Evolutionary conservation across 75 land plant species (phyloP).

Genomic region (Cunninghamia lanceolata): DNA sequence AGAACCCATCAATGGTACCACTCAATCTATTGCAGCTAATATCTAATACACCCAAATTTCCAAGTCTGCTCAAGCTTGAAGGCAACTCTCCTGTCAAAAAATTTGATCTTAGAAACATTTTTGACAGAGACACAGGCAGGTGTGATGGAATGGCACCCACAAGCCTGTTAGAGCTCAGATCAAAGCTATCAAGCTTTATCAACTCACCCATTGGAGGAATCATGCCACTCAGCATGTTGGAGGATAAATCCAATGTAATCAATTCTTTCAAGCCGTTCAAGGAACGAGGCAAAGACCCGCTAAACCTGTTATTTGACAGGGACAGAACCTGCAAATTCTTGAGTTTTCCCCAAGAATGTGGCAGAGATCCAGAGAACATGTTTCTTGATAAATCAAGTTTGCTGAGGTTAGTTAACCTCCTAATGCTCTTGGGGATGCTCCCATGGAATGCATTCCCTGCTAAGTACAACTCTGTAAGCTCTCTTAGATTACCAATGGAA

Average conservation of each 20-base stretch:
- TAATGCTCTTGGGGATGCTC: too few relatives aligned
- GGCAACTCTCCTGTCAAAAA: conserved; percentile 9
- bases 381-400: too few relatives aligned
- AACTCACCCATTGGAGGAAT: conserved; percentile 9
- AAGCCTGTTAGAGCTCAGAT: conserved; percentile 16
- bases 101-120: conserved; percentile 12
- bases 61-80: neutral
- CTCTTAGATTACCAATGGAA: too few relatives aligned
- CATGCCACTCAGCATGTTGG: neutral
- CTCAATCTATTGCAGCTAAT: conserved; percentile 31
- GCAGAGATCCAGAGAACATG: too few relatives aligned
- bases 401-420: too few relatives aligned
- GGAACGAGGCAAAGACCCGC: conserved; percentile 4
- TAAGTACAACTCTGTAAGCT: too few relatives aligned
- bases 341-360: too few relatives aligned
- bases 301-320: neutral
- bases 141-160: conserved; percentile 12
- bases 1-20: conserved; percentile 36
- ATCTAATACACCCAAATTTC: conserved; percentile 17
- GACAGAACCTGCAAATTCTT: neutral
- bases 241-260: neutral
- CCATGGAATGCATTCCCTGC: too few relatives aligned
- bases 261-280: neutral
- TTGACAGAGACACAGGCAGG: conserved; percentile 14
- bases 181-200: neutral